phyloP scores from a whole-genome alignment of 208 protist species.

The Crithidia fasciculata region DNA sequence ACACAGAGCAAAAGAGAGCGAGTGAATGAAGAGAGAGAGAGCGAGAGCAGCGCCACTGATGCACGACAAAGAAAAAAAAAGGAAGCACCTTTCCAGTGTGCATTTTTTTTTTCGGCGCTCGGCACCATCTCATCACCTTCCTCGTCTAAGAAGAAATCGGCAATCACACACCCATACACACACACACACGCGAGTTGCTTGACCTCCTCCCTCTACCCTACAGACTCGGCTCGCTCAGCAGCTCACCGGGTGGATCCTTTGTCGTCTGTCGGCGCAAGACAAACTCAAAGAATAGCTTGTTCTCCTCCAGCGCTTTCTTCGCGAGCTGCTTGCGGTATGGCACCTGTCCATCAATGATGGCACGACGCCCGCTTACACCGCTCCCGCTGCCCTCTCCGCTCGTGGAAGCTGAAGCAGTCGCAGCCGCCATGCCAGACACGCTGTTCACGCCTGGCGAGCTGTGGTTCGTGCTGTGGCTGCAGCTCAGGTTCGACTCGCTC shows the following conservation, averaged over 20 bases:
- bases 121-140: too few species aligned
- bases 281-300: slow-evolving; percentile 59
- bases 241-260: not conserved
- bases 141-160: too few species aligned
- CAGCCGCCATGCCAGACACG: too few species aligned
- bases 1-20: too few species aligned
- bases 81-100: too few species aligned
- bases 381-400: not conserved
- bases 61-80: too few species aligned
- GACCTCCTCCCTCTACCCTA: not conserved
- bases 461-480: slow-evolving; percentile 3
- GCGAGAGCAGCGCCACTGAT: too few species aligned
- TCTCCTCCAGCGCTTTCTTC: slow-evolving; percentile 74
- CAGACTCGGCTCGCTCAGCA: not conserved
- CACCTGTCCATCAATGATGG: slow-evolving; percentile 49
- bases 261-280: slow-evolving; percentile 10
- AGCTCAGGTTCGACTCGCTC: not conserved
- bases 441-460: not conserved
- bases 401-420: not conserved
- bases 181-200: too few species aligned
- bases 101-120: too few species aligned
- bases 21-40: too few species aligned
- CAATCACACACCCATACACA: too few species aligned
- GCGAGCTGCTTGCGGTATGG: slow-evolving; percentile 67
- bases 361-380: not conserved